Evolutionary conservation across 2,329 filamentous ascomycete species (phyloP).

Genomic region (Penicillium sp.): DNA sequence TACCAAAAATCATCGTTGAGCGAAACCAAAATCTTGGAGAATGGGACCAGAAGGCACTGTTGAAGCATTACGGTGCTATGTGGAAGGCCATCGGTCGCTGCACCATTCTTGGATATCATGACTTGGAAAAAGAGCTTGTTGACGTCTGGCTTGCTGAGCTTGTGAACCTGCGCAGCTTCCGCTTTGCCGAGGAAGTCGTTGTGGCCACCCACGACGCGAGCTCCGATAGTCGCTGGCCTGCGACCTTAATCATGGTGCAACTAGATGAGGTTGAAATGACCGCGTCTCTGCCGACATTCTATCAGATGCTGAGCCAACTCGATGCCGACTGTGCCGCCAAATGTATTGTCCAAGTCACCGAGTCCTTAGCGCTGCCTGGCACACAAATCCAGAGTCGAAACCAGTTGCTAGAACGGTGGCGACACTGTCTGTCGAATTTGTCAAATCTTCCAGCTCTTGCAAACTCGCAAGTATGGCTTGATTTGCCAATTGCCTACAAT

Average conservation of each 20-base stretch:
- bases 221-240: constrained; percentile 31
- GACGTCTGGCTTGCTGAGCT: constrained; percentile 43
- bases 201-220: constrained; percentile 33
- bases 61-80: constrained; percentile 38
- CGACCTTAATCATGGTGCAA: constrained; percentile 37
- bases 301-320: constrained; percentile 33
- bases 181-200: constrained; percentile 40
- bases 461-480: constrained; percentile 35
- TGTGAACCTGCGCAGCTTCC: constrained; percentile 27
- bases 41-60: constrained; percentile 27
- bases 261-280: constrained; percentile 24
- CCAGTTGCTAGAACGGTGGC: constrained; percentile 41
- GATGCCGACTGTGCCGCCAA: constrained; percentile 33
- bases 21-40: constrained; percentile 22
- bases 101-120: constrained; percentile 41
- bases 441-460: constrained; percentile 31
- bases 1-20: constrained; percentile 32
- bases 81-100: constrained; percentile 48
- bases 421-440: constrained; percentile 33
- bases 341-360: constrained; percentile 42
- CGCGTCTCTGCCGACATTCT: constrained; percentile 22
- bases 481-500: constrained; percentile 28
- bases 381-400: constrained; percentile 23
- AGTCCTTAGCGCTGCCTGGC: constrained; percentile 36
- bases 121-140: constrained; percentile 40